Conservation (phyloP, 306 rosid species). For the Myrica gale region DNA sequence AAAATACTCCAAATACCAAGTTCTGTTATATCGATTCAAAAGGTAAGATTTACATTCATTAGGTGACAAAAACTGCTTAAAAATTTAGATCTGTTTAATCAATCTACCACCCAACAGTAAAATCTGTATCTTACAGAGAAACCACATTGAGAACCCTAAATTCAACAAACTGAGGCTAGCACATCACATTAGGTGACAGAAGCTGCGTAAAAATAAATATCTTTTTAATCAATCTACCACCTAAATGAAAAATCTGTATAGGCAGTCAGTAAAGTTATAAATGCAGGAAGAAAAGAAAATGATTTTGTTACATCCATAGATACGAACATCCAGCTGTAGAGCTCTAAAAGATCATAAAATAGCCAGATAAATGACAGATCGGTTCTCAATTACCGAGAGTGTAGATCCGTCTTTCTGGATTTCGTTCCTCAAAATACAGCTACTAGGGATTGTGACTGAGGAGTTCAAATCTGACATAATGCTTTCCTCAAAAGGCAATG, state of each 20-base stretch:
- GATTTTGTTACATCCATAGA: not conserved
- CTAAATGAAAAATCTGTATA: not conserved
- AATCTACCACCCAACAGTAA: too few species aligned
- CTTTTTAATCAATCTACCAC: not conserved
- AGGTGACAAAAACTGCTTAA: not conserved
- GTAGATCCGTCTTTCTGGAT: constrained; percentile 5
- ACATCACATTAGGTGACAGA: not conserved
- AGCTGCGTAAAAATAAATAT: not conserved
- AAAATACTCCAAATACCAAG: not conserved
- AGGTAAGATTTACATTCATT: not conserved
- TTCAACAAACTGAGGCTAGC: not conserved
- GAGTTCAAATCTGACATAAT: constrained; percentile 18
- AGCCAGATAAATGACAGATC: not conserved
- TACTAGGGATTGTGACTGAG: not conserved
- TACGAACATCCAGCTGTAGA: not conserved
- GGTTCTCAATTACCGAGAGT: constrained; percentile 10
- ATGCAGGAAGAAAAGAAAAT: not conserved
- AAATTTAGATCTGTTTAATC: too few species aligned
- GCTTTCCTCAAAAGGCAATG: not conserved
- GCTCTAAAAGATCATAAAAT: not conserved
- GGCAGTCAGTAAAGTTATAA: not conserved
- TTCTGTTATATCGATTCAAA: not conserved
- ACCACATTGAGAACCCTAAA: not conserved
- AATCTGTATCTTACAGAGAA: too few species aligned
- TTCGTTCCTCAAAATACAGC: constrained; percentile 21